Percentiles rank a stretch among this genome's conserved stretches.
These are phyloP conservation scores for Sporisorium reilianum DNA, from an alignment of 1,284 basidiomycete genomes.

Conservation along the genomic window DNA sequence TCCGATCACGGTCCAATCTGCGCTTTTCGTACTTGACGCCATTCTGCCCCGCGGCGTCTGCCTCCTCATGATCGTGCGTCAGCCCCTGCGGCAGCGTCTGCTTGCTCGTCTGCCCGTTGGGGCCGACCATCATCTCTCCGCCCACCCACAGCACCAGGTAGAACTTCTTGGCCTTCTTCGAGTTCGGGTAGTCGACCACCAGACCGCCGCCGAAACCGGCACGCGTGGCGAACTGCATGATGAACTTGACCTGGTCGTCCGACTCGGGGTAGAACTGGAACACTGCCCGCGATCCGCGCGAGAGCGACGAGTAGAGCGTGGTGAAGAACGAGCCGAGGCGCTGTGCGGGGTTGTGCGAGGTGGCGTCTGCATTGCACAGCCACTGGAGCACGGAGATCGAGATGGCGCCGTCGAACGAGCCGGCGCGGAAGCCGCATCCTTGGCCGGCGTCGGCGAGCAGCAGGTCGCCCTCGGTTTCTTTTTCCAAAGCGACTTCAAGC, in stretches of 20 bases:
- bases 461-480: slow-evolving; percentile 66
- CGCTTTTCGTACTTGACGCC: slow-evolving; percentile 52
- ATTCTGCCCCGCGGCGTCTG: slow-evolving; percentile 3
- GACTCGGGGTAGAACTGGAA: slow-evolving; percentile 72
- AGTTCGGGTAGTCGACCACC: slow-evolving; percentile 80
- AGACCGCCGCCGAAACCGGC: slow-evolving; percentile 97
- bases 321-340: slow-evolving; percentile 95
- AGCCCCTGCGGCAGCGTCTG: slow-evolving; percentile 59
- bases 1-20: slow-evolving; percentile 31
- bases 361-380: slow-evolving; percentile 96
- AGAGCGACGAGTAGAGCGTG: slow-evolving; percentile 89
- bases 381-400: slow-evolving; percentile 98
- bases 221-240: slow-evolving; percentile 90
- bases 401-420: slow-evolving; percentile 97
- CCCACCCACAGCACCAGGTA: slow-evolving; percentile 70
- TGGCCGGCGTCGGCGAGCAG: slow-evolving; percentile 71
- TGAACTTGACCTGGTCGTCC: slow-evolving; percentile 74
- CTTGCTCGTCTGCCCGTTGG: slow-evolving; percentile 49
- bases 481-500: slow-evolving; percentile 71
- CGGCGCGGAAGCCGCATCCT: slow-evolving; percentile 83
- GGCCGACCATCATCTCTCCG: slow-evolving; percentile 70
- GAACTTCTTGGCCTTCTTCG: slow-evolving; percentile 69
- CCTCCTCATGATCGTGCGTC: slow-evolving; percentile 52
- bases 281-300: slow-evolving; percentile 91
- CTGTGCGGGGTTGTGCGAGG: slow-evolving; percentile 90